Percentiles rank a stretch among this genome's conserved stretches.
phyloP scores from a whole-genome alignment of 306 rosid genomes.

The Acmispon strigosus region DNA sequence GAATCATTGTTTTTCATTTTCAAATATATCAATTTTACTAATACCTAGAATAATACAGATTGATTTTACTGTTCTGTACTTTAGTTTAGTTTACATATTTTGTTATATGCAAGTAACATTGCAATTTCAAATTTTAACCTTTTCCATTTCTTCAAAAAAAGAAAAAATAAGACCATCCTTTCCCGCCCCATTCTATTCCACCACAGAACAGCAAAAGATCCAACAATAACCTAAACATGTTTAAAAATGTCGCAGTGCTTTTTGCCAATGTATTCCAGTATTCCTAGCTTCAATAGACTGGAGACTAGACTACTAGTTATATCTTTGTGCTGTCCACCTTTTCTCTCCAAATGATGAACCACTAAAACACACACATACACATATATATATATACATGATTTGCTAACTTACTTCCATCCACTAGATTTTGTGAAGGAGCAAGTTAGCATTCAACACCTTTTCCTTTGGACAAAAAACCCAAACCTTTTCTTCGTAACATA shows the following conservation, averaged over 20 bases:
- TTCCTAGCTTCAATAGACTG: not conserved
- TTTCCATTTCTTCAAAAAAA: not conserved
- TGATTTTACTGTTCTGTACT: not conserved
- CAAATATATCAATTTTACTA: not conserved
- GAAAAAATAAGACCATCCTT: not conserved
- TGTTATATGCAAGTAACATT: not conserved
- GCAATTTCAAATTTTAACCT: constrained; percentile 6
- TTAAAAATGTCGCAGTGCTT: not conserved
- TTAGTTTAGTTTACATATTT: not conserved
- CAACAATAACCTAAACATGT: not conserved
- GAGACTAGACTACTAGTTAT: not conserved
- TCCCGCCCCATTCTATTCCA: not conserved
- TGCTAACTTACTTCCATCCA: too few relatives aligned
- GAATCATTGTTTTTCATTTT: not conserved
- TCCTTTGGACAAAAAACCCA: too few relatives aligned
- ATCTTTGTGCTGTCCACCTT: not conserved
- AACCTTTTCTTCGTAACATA: too few relatives aligned
- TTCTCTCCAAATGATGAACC: not conserved
- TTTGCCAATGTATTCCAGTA: not conserved
- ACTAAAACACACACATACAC: not conserved
- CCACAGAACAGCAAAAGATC: not conserved
- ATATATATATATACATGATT: too few relatives aligned
- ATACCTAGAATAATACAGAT: not conserved
- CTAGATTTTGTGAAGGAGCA: too few relatives aligned
- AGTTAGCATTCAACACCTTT: too few relatives aligned